Evolutionary conservation across 495 filamentous ascomycete genomes (phyloP).

Genomic region (Neurospora pannonica): DNA sequence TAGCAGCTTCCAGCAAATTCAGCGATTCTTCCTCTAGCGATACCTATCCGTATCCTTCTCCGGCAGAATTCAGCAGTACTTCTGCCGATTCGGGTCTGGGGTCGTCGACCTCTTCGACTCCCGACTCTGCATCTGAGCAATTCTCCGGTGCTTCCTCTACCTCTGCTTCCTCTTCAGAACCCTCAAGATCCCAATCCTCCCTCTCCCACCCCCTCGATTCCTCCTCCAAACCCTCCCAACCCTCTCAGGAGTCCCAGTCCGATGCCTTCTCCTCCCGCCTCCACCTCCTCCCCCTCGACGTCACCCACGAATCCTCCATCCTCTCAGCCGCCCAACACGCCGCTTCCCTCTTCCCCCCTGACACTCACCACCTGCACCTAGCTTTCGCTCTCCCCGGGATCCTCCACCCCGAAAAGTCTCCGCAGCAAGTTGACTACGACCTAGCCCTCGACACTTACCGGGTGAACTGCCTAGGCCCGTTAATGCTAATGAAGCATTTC

Average conservation of each 20-base stretch:
- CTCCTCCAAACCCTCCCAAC: too few relatives aligned
- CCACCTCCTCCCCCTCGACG: slow-evolving; percentile 19
- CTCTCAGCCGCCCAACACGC: slow-evolving; percentile 30
- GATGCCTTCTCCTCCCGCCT: slow-evolving; percentile 15
- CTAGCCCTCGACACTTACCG: slow-evolving; percentile 51
- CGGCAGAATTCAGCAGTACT: background rate
- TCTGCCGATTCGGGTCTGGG: background rate
- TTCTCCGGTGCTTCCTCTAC: background rate
- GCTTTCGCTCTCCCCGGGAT: slow-evolving; percentile 64
- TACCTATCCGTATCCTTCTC: background rate
- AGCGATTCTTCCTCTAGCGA: background rate
- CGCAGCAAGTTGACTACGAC: slow-evolving; percentile 47
- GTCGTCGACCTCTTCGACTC: background rate
- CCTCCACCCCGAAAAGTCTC: slow-evolving; percentile 66
- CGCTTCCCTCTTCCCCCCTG: slow-evolving; percentile 36
- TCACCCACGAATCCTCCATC: slow-evolving; percentile 42
- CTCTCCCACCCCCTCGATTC: slow-evolving; percentile 35
- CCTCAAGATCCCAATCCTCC: slow-evolving; percentile 37
- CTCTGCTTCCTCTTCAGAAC: background rate
- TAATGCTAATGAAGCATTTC: slow-evolving; percentile 71
- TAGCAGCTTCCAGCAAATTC: background rate
- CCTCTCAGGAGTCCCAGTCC: too few relatives aligned
- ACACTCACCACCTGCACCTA: slow-evolving; percentile 50
- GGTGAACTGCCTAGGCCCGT: slow-evolving; percentile 62
- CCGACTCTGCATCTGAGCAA: background rate